Base-by-base conservation (phyloP, 2,329 filamentous ascomycete genomes). In the Endothia cerciana region DNA sequence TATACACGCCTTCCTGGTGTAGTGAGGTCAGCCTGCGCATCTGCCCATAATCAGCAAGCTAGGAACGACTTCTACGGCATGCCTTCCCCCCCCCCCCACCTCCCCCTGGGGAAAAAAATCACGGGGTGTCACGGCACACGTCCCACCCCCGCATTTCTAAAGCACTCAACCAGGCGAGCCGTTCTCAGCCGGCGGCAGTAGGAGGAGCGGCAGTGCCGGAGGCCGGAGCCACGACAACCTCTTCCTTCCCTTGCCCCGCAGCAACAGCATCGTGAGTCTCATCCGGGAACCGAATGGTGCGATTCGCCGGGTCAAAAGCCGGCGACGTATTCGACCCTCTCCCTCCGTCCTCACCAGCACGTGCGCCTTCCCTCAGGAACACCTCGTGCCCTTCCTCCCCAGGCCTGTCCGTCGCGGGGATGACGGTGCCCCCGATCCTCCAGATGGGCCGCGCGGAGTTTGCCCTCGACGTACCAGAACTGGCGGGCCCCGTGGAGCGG, bases 271-370 rank as follows among this genome's bases (percentile, higher is more conserved):
- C 64, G 28, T 55, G 58, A 51, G 68, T 58, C 65, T 81, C 81
- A 68, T 82, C 81, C 4, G 79, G 78, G 63, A 83, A 82, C 4
- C 79, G 77, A 67, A 83, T 80, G 19, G 77, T 78, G 66, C 81
- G 76, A 40, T 71, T 70, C 22, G 71, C 70, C 15, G 65, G 62
- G 36, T 60, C 66, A 17, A 69, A 68, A 40, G 69, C 62, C 56
- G 70, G 63, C 15, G 33, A 22, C 17, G 49, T 33, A 11, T 17
- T 28, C 3, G 22, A 30, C 13, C 49, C 22, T 60, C 36, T 62
- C 61, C 51, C 66, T 66, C 58, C 63, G 25, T 60, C 58, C 43
- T 60, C 49, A 38, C 51, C 45, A 41, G 41, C 58, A 11, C 22
- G 55, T 38, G 49, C 61, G 49, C n/a, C 59, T 36, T 47, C 58